Conservation (phyloP, 192 early-diverging fungal species). For the Chytriomyces sp. region DNA sequence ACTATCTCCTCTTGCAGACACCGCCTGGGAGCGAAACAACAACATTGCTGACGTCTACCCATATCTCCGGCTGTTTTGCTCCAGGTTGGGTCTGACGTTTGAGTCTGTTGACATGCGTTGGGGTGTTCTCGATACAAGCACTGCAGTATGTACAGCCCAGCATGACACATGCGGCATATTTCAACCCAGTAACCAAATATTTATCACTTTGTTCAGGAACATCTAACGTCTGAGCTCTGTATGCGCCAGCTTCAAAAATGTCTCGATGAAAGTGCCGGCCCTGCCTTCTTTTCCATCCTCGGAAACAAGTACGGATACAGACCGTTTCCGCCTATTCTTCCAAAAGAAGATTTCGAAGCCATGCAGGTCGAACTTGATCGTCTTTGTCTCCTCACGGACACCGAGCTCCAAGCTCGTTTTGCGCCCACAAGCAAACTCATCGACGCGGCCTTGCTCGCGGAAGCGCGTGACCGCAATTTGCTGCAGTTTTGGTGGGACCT, state of each 20-base stretch:
- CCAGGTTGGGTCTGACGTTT: not conserved
- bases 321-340: not conserved
- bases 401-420: not conserved
- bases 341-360: not conserved
- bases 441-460: not conserved
- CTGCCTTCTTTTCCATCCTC: constrained; percentile 4
- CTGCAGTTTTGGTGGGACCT: not conserved
- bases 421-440: not conserved
- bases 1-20: no score
- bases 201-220: not conserved
- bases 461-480: not conserved
- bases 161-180: no score
- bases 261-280: not conserved
- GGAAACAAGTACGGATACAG: constrained; percentile 6
- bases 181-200: no score
- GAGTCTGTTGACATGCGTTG: constrained; percentile 2
- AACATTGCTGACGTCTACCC: no score
- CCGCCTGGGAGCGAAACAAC: no score
- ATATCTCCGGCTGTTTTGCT: not conserved
- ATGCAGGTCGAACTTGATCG: not conserved
- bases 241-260: constrained; percentile 2
- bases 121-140: constrained; percentile 1
- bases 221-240: constrained; percentile 2
- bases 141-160: not conserved
- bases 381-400: not conserved